Percentiles rank a stretch among this genome's conserved stretches.
Conservation (phyloP, 1,284 basidiomycete genomes). For the Prillingera fragicola region DNA sequence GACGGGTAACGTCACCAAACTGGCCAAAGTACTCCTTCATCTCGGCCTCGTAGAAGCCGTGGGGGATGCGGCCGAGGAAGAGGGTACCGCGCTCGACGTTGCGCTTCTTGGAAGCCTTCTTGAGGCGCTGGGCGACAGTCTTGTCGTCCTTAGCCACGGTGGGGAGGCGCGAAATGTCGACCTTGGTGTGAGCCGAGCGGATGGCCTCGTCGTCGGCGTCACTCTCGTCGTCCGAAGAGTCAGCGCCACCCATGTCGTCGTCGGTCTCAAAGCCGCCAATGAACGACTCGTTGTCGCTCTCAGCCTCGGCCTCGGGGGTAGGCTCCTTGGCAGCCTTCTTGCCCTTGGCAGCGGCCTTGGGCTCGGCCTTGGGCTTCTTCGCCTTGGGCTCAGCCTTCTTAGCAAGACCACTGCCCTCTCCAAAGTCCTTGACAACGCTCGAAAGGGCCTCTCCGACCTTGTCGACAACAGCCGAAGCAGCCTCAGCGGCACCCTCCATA, state of each 20-base stretch:
- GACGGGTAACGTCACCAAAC: conserved; percentile 83
- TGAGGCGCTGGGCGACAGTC: conserved; percentile 70
- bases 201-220: conserved; percentile 54
- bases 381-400: conserved; percentile 13
- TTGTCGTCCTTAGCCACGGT: conserved; percentile 79
- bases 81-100: conserved; percentile 69
- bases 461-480: conserved; percentile 22
- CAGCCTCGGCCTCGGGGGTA: conserved; percentile 21
- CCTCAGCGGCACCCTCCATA: conserved; percentile 30
- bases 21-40: conserved; percentile 89
- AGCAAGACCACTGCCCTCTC: conserved; percentile 13
- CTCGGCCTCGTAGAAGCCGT: conserved; percentile 95
- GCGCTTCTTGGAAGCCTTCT: conserved; percentile 67
- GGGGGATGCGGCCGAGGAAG: conserved; percentile 84
- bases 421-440: conserved; percentile 13
- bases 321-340: conserved; percentile 28
- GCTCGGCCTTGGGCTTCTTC: conserved; percentile 16
- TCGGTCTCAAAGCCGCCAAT: conserved; percentile 62
- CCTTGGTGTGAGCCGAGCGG: conserved; percentile 33
- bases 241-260: conserved; percentile 56
- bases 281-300: conserved; percentile 47
- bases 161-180: conserved; percentile 68
- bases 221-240: conserved; percentile 74
- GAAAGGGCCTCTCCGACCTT: conserved; percentile 20
- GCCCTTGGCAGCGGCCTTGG: conserved; percentile 17